A percentile compares a stretch with the other conserved stretches of the same genome.
Conservation (phyloP, 176 grass and related monocot species). For the bread wheat (Triticum aestivum) region IWGSC_CS_RefSeq_v2.1 NC_057805.1:473075797-473076296, state of each 20-base stretch:
- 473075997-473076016: conserved; percentile 64
- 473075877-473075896: conserved; percentile 59
- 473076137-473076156: conserved; percentile 52
- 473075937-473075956: conserved; percentile 95
- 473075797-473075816: conserved; percentile 58
- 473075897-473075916: conserved; percentile 66
- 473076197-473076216: conserved; percentile 86
- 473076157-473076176: conserved; percentile 56
- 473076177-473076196: conserved; percentile 82
- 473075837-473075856: conserved; percentile 84
- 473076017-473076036: conserved; percentile 59
- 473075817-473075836: conserved; percentile 95
- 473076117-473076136: not conserved
- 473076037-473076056: conserved; percentile 19
- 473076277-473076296: conserved; percentile 59
- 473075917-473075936: conserved; percentile 55
- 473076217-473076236: conserved; percentile 71
- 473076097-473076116: not conserved
- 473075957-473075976: conserved; percentile 90
- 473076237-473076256: conserved; percentile 61
- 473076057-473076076: conserved; percentile 4
- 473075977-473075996: conserved; percentile 46
- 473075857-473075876: conserved; percentile 94
- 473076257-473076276: conserved; percentile 60
- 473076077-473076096: conserved; percentile 8